Base-by-base conservation (phyloP, 352 stramenopile genomes). In the Phytophthora citricola region DNA sequence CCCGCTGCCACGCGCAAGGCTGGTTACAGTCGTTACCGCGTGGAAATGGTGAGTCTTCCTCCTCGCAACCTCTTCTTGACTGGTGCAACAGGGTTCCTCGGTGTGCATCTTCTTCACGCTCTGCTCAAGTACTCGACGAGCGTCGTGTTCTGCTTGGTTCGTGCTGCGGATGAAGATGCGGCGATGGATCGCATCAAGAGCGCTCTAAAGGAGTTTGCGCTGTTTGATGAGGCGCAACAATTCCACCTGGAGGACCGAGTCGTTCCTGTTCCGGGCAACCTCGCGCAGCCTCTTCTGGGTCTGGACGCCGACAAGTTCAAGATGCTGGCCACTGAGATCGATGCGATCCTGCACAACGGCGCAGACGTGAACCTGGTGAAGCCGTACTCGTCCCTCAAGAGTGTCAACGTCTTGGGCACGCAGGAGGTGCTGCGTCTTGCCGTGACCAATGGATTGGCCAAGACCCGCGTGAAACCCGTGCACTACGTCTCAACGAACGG, bases 351-450 rank as follows among this genome's bases (percentile, higher is more conserved):
- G 57, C 93, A 98, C 70, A 97, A 96, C 68, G 93, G 87, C 20
- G 93, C 93, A n/a, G 81, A 97, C 40, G 93, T 98, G 15, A 97
- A 96, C 62, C 69, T 98, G n/a, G 92, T 96, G 17, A 95, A 97
- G 58, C 87, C 91, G 10, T 98, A 97, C 61, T 81, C 95, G 34
- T 69, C 81, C 17, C 74, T 97, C 32, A 94, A 94, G 61, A 83
- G 86, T 36, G 82, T 89, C 15, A 98, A 98, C 69, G 93, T 98
- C 31, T 73, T 97, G 5, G 93, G 89, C 20, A 97, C 93, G 26
- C 86, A 96, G 46, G 90, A 98, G 58, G 78, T 97, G 31, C 72
- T 98, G 58, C 85, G 90, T 62, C 82, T 98, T 32, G 90, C 84
- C 4, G 87, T 88, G 60, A 92, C 85, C 22, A 93, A 92, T 63